Evolutionary conservation across 2,329 filamentous ascomycete species (phyloP).

Genomic region (Aspergillus glaucus): DNA sequence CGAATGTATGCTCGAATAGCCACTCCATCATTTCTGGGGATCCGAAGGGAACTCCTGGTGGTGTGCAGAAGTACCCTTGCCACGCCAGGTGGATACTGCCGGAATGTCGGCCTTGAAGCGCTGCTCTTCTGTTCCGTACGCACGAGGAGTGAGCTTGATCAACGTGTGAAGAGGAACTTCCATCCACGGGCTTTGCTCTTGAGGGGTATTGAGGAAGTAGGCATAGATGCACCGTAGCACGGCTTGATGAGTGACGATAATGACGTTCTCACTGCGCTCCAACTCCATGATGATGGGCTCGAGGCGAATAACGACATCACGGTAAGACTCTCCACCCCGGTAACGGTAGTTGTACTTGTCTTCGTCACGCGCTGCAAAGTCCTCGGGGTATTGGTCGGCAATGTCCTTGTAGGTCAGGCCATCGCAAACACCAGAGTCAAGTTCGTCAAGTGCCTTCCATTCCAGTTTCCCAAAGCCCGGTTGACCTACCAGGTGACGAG

Average conservation of each 20-base stretch:
- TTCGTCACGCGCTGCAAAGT: conserved; percentile 90
- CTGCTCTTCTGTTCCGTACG: conserved; percentile 88
- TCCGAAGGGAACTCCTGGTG: conserved; percentile 53
- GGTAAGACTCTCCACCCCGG: conserved; percentile 89
- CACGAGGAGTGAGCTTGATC: conserved; percentile 91
- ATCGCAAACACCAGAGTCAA: conserved; percentile 94
- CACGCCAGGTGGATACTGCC: conserved; percentile 92
- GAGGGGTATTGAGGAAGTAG: conserved; percentile 97
- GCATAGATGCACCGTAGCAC: conserved; percentile 96
- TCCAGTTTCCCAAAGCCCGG: conserved; percentile 80
- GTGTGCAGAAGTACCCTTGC: conserved; percentile 86
- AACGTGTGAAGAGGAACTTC: conserved; percentile 93
- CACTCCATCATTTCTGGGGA: conserved; percentile 7
- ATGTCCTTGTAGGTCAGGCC: conserved; percentile 95
- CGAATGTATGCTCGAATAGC: neutral
- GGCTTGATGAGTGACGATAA: conserved; percentile 96
- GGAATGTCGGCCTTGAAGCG: conserved; percentile 85
- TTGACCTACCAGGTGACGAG: conserved; percentile 68
- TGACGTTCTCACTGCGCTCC: conserved; percentile 89
- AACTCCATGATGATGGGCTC: conserved; percentile 99
- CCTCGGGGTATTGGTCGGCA: conserved; percentile 81
- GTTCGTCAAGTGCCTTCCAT: conserved; percentile 97
- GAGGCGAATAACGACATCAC: conserved; percentile 92
- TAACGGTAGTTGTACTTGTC: conserved; percentile 99
- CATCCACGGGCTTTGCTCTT: conserved; percentile 94